A percentile compares a stretch with the other conserved stretches of the same genome.
These are phyloP conservation scores for Zoysia pacifica DNA, from an alignment of 176 grass and related monocot genomes.

Conservation along the genomic window DNA sequence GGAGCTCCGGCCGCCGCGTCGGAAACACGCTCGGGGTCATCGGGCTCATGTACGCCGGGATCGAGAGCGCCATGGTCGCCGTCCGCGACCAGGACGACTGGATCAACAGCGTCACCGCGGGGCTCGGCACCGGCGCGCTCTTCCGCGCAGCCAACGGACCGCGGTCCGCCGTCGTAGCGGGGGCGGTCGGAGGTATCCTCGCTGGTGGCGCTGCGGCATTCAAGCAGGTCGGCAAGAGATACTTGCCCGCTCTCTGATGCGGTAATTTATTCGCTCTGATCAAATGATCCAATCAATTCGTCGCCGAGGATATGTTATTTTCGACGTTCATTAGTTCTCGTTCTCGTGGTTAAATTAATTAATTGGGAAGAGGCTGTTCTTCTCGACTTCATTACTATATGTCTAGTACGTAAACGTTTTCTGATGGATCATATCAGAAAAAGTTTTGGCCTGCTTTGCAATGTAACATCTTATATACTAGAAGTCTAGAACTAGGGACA, in stretches of 20 bases:
- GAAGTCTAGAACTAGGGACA: neutral
- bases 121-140: conserved; percentile 77
- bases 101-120: conserved; percentile 82
- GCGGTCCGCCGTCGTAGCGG: conserved; percentile 77
- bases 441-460: conserved; percentile 40
- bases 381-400: conserved; percentile 36
- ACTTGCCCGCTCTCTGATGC: conserved; percentile 64
- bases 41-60: conserved; percentile 83
- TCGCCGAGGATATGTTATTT: conserved; percentile 18
- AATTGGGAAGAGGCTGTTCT: conserved; percentile 50
- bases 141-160: conserved; percentile 81
- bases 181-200: conserved; percentile 74
- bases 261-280: neutral
- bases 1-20: conserved; percentile 62
- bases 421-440: conserved; percentile 4
- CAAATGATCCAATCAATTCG: conserved; percentile 17
- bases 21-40: conserved; percentile 80
- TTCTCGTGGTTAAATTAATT: conserved; percentile 26
- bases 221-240: conserved; percentile 83
- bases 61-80: conserved; percentile 94
- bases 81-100: conserved; percentile 74
- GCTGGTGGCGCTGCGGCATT: conserved; percentile 56
- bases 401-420: conserved; percentile 33
- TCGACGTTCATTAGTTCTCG: conserved; percentile 7
- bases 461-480: conserved; percentile 29